Conservation (phyloP, 176 grass and related monocot genomes). For the Carex scoparia region DNA sequence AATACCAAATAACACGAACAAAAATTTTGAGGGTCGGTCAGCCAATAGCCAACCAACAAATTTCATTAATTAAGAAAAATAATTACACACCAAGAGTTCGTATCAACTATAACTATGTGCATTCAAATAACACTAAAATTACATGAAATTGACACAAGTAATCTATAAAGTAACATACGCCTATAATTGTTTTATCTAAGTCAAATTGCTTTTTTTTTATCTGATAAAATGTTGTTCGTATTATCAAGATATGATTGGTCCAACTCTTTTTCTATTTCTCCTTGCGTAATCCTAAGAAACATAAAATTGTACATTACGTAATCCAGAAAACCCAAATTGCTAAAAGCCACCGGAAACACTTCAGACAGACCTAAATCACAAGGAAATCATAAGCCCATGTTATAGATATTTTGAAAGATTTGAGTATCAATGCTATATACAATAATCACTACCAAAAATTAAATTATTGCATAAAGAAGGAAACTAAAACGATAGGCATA, state of each 20-base stretch:
- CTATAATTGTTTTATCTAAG: not conserved
- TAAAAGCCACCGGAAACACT: not conserved
- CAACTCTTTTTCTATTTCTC: not conserved
- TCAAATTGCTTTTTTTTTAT: not conserved
- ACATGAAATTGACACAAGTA: not conserved
- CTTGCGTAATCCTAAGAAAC: not conserved
- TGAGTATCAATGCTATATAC: not conserved
- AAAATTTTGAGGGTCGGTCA: too few relatives aligned
- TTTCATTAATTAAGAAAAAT: too few relatives aligned
- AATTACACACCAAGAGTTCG: too few relatives aligned
- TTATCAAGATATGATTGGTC: not conserved
- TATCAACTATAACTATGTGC: too few relatives aligned
- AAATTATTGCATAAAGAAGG: not conserved
- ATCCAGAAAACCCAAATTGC: not conserved
- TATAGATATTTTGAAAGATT: not conserved
- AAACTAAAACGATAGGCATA: not conserved
- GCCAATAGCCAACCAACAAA: too few relatives aligned
- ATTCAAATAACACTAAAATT: not conserved
- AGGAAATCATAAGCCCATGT: not conserved
- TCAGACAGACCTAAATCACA: not conserved
- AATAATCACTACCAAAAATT: not conserved
- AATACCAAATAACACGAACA: not conserved
- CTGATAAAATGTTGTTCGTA: not conserved
- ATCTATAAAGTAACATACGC: not conserved
- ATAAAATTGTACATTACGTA: not conserved